A percentile compares a stretch with the other conserved stretches of the same genome.
phyloP scores from a whole-genome alignment of 2,329 filamentous ascomycete species.

The Monilinia polystroma region DNA sequence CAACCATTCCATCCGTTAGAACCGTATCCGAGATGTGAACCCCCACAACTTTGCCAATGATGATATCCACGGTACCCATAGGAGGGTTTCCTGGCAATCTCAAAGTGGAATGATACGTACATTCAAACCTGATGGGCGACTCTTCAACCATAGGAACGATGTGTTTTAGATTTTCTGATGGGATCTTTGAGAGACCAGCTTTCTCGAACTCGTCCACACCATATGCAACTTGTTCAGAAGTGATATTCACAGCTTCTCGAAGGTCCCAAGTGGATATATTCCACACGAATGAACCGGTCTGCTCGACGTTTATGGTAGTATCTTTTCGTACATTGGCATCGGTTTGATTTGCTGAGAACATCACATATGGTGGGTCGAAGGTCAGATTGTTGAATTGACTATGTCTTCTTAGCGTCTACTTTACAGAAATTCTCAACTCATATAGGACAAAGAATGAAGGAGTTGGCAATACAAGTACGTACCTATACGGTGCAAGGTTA shows the following conservation, averaged over 20 bases:
- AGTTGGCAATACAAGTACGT: background rate
- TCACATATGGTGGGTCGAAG: slow-evolving; percentile 61
- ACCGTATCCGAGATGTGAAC: slow-evolving; percentile 57
- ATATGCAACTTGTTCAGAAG: slow-evolving; percentile 50
- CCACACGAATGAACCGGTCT: slow-evolving; percentile 57
- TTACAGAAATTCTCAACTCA: background rate
- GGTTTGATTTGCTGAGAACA: slow-evolving; percentile 61
- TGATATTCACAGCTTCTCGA: slow-evolving; percentile 55
- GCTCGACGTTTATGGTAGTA: slow-evolving; percentile 55
- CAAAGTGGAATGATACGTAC: slow-evolving; percentile 54
- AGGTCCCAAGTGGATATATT: slow-evolving; percentile 58
- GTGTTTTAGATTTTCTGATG: slow-evolving; percentile 42
- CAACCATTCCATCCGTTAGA: slow-evolving; percentile 54
- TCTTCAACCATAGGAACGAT: slow-evolving; percentile 53
- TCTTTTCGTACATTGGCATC: slow-evolving; percentile 50
- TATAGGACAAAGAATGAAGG: background rate
- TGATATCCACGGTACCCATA: slow-evolving; percentile 54
- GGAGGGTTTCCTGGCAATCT: slow-evolving; percentile 56
- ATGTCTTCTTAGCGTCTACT: background rate
- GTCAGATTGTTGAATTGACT: slow-evolving; percentile 62
- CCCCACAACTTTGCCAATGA: slow-evolving; percentile 56
- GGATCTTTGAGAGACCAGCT: slow-evolving; percentile 51
- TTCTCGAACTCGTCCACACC: slow-evolving; percentile 56
- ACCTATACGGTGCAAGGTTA: slow-evolving; percentile 57
- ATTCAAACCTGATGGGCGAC: slow-evolving; percentile 59